These are phyloP conservation scores for Trichoderma guizhouense DNA, from an alignment of 2,329 filamentous ascomycete genomes.

Conservation along the genomic window DNA sequence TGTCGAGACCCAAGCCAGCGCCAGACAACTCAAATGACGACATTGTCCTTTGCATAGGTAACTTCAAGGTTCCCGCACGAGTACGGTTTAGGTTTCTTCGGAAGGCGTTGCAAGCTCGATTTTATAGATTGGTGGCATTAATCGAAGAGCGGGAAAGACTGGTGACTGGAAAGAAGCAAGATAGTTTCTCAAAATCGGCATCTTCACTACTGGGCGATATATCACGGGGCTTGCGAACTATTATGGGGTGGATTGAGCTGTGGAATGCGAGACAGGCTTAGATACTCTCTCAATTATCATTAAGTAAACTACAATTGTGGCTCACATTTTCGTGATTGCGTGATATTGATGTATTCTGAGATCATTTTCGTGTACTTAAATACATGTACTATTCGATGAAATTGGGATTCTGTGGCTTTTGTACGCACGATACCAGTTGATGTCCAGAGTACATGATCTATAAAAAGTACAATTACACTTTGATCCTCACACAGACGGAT, in stretches of 20 bases:
- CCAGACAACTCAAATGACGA: background rate
- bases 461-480: background rate
- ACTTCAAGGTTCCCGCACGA: background rate
- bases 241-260: conserved; percentile 14
- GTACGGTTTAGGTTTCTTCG: conserved; percentile 4
- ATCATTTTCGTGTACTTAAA: background rate
- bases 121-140: background rate
- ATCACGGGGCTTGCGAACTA: background rate
- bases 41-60: background rate
- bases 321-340: background rate
- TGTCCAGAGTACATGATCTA: too few species aligned
- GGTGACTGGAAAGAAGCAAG: background rate
- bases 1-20: background rate
- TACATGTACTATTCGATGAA: background rate
- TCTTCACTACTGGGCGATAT: conserved; percentile 1
- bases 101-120: conserved; percentile 3
- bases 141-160: conserved; percentile 6
- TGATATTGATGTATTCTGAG: background rate
- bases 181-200: conserved; percentile 6
- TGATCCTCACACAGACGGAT: background rate
- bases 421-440: rapidly evolving
- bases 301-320: background rate
- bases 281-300: background rate
- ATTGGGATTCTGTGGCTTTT: background rate
- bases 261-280: conserved; percentile 10